phyloP scores from a whole-genome alignment of 1,284 basidiomycete species.

The Volvariella surrecta region DNA sequence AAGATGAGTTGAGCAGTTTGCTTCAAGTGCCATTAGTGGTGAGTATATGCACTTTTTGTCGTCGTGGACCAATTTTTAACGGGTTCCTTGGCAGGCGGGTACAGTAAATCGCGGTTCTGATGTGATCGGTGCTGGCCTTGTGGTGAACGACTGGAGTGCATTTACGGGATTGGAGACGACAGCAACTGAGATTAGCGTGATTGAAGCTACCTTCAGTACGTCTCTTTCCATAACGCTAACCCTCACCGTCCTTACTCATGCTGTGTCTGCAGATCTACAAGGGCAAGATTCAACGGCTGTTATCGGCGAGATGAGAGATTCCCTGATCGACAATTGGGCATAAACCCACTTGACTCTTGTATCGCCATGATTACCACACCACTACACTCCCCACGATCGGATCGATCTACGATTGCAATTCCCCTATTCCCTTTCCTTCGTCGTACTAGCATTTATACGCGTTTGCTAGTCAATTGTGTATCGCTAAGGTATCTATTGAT shows the following conservation, averaged over 20 bases:
- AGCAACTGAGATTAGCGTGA: conserved; percentile 96
- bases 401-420: conserved; percentile 1
- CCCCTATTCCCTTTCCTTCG: neutral
- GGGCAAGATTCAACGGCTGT: conserved; percentile 81
- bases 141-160: conserved; percentile 99
- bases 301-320: conserved; percentile 91
- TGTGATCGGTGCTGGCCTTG: conserved; percentile 93
- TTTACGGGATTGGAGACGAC: conserved; percentile 96
- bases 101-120: conserved; percentile 98
- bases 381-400: conserved; percentile 6
- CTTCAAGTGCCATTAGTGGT: conserved; percentile 94
- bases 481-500: neutral
- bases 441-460: neutral
- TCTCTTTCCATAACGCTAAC: conserved; percentile 12
- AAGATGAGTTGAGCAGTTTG: conserved; percentile 94
- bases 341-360: conserved; percentile 26
- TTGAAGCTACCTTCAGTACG: conserved; percentile 95
- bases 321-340: conserved; percentile 91
- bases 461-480: neutral
- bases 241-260: conserved; percentile 4
- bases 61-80: neutral
- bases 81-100: conserved; percentile 61
- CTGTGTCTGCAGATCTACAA: conserved; percentile 61
- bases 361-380: neutral
- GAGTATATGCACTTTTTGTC: conserved; percentile 23